Conservation (phyloP, 805 yeast species). For the Kurtzmaniella cleridarum region DNA sequence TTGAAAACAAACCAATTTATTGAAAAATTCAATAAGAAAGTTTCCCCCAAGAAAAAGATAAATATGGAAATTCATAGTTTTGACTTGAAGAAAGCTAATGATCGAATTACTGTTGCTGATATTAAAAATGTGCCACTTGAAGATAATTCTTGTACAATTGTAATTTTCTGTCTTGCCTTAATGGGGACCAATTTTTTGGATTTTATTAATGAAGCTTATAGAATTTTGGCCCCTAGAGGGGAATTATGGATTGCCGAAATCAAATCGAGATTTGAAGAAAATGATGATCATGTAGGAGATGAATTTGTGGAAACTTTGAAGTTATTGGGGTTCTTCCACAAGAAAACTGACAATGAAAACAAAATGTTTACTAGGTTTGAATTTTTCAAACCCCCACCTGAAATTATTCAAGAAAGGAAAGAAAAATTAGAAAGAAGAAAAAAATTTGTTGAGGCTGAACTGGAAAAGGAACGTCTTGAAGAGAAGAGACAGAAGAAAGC, state of each 20-base stretch:
- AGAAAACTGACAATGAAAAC: slow-evolving; percentile 78
- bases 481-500: slow-evolving; percentile 48
- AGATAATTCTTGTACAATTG: slow-evolving; percentile 76
- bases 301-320: slow-evolving; percentile 79
- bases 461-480: slow-evolving; percentile 56
- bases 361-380: slow-evolving; percentile 95
- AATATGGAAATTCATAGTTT: slow-evolving; percentile 75
- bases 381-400: slow-evolving; percentile 79
- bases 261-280: slow-evolving; percentile 81
- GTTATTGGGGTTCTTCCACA: slow-evolving; percentile 78
- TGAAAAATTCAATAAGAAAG: slow-evolving; percentile 27
- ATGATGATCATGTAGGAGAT: slow-evolving; percentile 46
- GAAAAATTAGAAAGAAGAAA: slow-evolving; percentile 57
- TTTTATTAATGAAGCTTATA: slow-evolving; percentile 82
- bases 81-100: slow-evolving; percentile 85
- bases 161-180: slow-evolving; percentile 87
- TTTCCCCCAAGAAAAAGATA: slow-evolving; percentile 29
- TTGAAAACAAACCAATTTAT: slow-evolving; percentile 53
- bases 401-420: slow-evolving; percentile 56
- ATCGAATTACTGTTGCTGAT: slow-evolving; percentile 93
- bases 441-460: slow-evolving; percentile 66
- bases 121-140: slow-evolving; percentile 82
- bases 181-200: slow-evolving; percentile 98
- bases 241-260: slow-evolving; percentile 98
- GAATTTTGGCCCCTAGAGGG: slow-evolving; percentile 85